A percentile compares a stretch with the other conserved stretches of the same genome.
Evolutionary conservation across 768 basidiomycete genomes (phyloP).

Genomic region (Suillus subalutaceus): DNA sequence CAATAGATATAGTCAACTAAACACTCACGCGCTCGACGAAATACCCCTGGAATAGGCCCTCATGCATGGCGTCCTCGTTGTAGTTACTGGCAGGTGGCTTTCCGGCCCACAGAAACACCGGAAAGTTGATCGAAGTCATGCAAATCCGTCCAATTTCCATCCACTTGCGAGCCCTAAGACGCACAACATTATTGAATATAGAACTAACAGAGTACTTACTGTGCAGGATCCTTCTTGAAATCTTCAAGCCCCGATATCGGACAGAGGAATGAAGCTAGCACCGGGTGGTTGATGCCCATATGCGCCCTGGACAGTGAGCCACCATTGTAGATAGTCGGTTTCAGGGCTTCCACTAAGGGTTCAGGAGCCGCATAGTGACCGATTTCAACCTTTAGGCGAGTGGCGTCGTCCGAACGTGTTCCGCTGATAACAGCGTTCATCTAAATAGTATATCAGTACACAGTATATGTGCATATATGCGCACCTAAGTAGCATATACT

Average conservation of each 20-base stretch:
- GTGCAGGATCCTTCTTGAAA: background rate
- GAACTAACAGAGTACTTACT: background rate
- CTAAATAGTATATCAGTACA: background rate
- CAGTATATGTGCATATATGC: background rate
- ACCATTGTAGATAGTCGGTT: background rate
- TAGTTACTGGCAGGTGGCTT: background rate
- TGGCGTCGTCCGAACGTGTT: background rate
- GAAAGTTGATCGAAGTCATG: background rate
- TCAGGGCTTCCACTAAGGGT: background rate
- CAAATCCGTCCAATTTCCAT: slow-evolving; percentile 10
- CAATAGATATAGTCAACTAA: background rate
- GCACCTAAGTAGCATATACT: background rate
- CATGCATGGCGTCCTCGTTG: background rate
- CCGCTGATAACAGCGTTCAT: background rate
- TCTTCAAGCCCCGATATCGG: background rate
- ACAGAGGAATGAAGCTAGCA: slow-evolving; percentile 5
- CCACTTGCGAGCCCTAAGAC: slow-evolving; percentile 1
- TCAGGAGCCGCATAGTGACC: background rate
- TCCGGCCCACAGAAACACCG: slow-evolving; percentile 12
- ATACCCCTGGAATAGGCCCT: slow-evolving; percentile 11
- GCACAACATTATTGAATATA: background rate
- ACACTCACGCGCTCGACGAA: slow-evolving; percentile 7
- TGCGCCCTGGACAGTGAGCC: background rate
- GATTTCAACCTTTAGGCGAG: background rate
- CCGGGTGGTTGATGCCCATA: slow-evolving; percentile 14